phyloP scores from a whole-genome alignment of 2,329 filamentous ascomycete species.

The Ophiostoma sp. region DNA sequence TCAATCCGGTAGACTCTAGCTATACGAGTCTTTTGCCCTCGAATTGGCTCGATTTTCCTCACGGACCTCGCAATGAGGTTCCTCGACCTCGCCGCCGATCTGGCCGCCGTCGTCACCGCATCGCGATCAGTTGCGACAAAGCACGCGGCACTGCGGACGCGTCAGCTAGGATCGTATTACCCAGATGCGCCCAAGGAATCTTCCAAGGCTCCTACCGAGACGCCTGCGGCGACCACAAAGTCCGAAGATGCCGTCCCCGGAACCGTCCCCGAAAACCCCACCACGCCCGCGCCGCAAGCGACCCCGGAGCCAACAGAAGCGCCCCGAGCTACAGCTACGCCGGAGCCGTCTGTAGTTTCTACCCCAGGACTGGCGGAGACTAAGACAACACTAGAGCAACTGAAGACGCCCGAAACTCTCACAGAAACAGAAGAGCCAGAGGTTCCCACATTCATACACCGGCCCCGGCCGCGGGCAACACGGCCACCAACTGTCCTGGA shows the following conservation, averaged over 20 bases:
- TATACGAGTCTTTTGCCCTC: neutral
- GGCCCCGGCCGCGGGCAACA: conserved; percentile 17
- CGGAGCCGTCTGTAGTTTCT: neutral
- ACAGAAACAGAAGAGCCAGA: conserved; percentile 6
- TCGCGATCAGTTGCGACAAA: conserved; percentile 61
- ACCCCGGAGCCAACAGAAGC: neutral
- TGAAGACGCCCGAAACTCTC: neutral
- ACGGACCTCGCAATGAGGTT: conserved; percentile 46
- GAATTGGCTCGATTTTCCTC: neutral
- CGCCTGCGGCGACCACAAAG: neutral
- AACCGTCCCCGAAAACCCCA: neutral
- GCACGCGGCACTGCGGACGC: conserved; percentile 53
- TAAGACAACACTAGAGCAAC: neutral
- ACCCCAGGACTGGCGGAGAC: neutral
- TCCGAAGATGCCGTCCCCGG: neutral
- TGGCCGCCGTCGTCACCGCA: conserved; percentile 63
- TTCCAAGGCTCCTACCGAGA: neutral
- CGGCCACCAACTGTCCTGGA: conserved; percentile 15
- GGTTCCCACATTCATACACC: conserved; percentile 24
- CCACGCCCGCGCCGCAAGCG: neutral
- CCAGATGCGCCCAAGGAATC: neutral
- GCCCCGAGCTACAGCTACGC: neutral
- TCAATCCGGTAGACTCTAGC: too few species aligned
- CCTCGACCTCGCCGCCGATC: conserved; percentile 62
- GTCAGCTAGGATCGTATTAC: conserved; percentile 40